Evolutionary conservation across 371 early-diverging fungal genomes (phyloP), one percentile per base, ranked within the genome.

Genomic region (Mortierella sp.): DNA sequence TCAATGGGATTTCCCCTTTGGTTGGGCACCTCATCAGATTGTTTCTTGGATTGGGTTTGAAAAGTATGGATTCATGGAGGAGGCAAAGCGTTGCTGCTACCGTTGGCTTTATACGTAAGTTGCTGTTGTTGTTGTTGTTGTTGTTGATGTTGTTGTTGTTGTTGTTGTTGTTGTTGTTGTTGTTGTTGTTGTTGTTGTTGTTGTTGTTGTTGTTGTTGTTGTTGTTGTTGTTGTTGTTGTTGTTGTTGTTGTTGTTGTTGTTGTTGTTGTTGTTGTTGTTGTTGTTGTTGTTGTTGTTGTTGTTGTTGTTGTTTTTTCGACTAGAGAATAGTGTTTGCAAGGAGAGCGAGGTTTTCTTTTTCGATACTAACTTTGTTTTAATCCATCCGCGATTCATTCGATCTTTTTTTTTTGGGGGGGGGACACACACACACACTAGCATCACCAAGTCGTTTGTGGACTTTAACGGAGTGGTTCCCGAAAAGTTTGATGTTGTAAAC

Each of bases 21-120:
- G 99, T 14, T 98, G 99, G 99, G 97, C 97, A 26, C 99, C 99
- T 53, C 98, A 98, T 82, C 99, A 98, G 81, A 98, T 98, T 55
- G 84, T 98, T 75, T 94, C 97, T 1, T 98, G 99, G 99, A 85
- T 89, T 66, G 98, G 94, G 1, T 85, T 97, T 60, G 89, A 89
- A 66, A 88, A 89, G 64, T 98, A 98, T 82, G 96, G 95, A 7
- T 94, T 88, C 79, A 70, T 68, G 53, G 90, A 89, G 30, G 93
- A 91, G 26, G 94, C 97, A 4, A 84, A 89, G 7, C 88, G 97
- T 19, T 80, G 94, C 25, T 95, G 95, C 16, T 98, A 98, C 84
- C 92, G 98, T 30, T 98, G 99, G 99, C 84, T 97, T 61, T 98
- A 89, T 76, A 95, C 95, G 82, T 89, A 85, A 82, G 88, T 86